These are phyloP conservation scores for Flaveria bidentis DNA, from an alignment of 129 eudicot species.

Conservation along the genomic window DNA sequence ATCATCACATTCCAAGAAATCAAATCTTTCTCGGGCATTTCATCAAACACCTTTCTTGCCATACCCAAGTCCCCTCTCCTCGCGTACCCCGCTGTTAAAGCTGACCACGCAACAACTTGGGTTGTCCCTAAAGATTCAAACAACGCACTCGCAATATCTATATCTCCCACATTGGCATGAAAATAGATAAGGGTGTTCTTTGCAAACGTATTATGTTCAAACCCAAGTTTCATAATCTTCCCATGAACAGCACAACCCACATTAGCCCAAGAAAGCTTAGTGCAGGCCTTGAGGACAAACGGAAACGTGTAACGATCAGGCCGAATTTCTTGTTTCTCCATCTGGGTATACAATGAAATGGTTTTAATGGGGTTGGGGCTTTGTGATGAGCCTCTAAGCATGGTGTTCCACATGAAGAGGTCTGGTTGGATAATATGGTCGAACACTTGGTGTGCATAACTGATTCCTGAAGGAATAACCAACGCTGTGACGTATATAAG, in stretches of 20 bases:
- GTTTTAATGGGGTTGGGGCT: conserved; percentile 55
- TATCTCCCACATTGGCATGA: conserved; percentile 68
- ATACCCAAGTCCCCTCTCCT: conserved; percentile 60
- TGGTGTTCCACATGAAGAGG: conserved; percentile 74
- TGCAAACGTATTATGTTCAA: conserved; percentile 52
- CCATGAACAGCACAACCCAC: conserved; percentile 62
- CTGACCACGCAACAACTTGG: conserved; percentile 85
- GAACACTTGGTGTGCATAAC: conserved; percentile 79
- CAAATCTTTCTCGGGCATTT: conserved; percentile 80
- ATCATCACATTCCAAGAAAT: conserved; percentile 90
- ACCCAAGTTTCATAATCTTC: conserved; percentile 57
- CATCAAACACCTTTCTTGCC: conserved; percentile 62
- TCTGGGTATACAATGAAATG: conserved; percentile 48
- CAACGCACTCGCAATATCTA: conserved; percentile 50
- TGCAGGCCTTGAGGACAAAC: conserved; percentile 71
- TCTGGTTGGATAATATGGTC: conserved; percentile 63
- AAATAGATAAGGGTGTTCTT: conserved; percentile 68
- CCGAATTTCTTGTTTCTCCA: conserved; percentile 47
- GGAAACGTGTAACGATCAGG: conserved; percentile 85
- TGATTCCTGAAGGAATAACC: conserved; percentile 46
- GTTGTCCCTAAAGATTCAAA: conserved; percentile 50
- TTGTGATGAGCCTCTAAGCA: conserved; percentile 88
- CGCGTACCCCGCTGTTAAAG: conserved; percentile 78
- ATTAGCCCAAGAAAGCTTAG: conserved; percentile 61
- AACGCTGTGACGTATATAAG: conserved; percentile 56